These are phyloP conservation scores for Elsinoe perseae DNA, from an alignment of 2,329 filamentous ascomycete species.

Conservation along the genomic window DNA sequence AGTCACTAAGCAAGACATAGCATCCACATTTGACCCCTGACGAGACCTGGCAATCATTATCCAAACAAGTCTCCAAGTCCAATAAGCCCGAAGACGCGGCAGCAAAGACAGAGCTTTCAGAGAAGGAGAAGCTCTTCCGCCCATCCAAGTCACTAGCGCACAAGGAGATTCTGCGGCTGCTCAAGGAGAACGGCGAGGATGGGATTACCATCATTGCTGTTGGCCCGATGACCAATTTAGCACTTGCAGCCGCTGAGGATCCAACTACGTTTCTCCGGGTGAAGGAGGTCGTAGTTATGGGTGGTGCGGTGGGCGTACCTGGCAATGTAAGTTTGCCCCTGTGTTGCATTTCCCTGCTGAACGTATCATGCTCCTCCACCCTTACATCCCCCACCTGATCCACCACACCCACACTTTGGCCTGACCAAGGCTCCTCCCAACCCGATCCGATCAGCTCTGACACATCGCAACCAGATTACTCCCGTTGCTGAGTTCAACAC, in stretches of 20 bases:
- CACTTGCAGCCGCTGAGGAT: conserved; percentile 78
- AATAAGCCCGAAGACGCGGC: conserved; percentile 27
- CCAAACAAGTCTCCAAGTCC: conserved; percentile 29
- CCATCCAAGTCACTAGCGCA: conserved; percentile 68
- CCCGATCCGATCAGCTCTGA: conserved; percentile 25
- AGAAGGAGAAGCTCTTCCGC: conserved; percentile 52
- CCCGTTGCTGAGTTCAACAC: conserved; percentile 93
- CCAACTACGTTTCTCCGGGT: conserved; percentile 80
- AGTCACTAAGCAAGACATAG: conserved; percentile 22
- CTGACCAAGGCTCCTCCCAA: conserved; percentile 34
- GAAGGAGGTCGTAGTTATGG: conserved; percentile 94
- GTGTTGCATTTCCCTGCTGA: not conserved
- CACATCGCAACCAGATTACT: conserved; percentile 44
- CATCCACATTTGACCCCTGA: conserved; percentile 42
- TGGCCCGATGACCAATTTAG: conserved; percentile 88
- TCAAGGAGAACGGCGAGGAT: conserved; percentile 71
- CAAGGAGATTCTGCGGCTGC: conserved; percentile 79
- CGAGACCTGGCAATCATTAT: conserved; percentile 43
- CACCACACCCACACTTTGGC: conserved; percentile 30
- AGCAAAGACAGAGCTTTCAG: conserved; percentile 32
- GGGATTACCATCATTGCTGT: conserved; percentile 86
- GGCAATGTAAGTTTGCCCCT: conserved; percentile 56
- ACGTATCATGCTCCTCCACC: conserved; percentile 18
- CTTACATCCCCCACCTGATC: conserved; percentile 22
- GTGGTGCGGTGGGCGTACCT: conserved; percentile 67